phyloP scores from a whole-genome alignment of 2,329 filamentous ascomycete species.

The Dactylellina haptotyla region DNA sequence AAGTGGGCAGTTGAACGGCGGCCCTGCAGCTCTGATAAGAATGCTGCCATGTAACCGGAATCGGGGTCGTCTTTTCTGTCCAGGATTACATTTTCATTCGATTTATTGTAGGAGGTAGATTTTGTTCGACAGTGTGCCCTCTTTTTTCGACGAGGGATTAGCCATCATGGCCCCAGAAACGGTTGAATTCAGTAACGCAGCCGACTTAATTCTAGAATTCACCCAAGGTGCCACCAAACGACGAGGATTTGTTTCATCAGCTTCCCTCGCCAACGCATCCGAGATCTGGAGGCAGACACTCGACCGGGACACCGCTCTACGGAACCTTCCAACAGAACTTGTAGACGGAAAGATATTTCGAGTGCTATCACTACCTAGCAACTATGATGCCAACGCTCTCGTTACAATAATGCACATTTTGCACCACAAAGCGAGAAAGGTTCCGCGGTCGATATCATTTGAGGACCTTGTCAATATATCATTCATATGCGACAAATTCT shows the following conservation, averaged over 20 bases:
- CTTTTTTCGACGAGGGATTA: background rate
- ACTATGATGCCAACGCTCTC: slow-evolving; percentile 4
- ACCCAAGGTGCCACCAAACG: slow-evolving; percentile 12
- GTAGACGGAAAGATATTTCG: slow-evolving; percentile 6
- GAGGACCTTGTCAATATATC: slow-evolving; percentile 14
- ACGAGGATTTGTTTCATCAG: slow-evolving; percentile 22
- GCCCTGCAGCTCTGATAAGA: background rate
- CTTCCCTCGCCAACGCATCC: slow-evolving; percentile 14
- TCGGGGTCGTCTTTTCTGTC: background rate
- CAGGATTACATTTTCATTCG: background rate
- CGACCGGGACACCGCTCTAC: background rate
- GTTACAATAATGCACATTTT: slow-evolving; percentile 13
- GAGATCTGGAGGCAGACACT: background rate
- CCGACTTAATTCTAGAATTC: slow-evolving; percentile 26
- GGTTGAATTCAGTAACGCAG: slow-evolving; percentile 21
- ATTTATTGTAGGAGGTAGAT: background rate
- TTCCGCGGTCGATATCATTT: slow-evolving; percentile 20
- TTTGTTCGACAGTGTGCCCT: background rate
- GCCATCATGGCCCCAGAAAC: slow-evolving; percentile 6
- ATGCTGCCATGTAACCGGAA: background rate
- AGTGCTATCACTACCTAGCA: background rate
- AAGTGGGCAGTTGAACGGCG: background rate
- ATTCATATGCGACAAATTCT: slow-evolving; percentile 18
- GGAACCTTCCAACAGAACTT: slow-evolving; percentile 6
- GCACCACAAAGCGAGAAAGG: slow-evolving; percentile 26